Evolutionary conservation across 2,329 filamentous ascomycete species (phyloP).

Genomic region (Trichoderma sp.): DNA sequence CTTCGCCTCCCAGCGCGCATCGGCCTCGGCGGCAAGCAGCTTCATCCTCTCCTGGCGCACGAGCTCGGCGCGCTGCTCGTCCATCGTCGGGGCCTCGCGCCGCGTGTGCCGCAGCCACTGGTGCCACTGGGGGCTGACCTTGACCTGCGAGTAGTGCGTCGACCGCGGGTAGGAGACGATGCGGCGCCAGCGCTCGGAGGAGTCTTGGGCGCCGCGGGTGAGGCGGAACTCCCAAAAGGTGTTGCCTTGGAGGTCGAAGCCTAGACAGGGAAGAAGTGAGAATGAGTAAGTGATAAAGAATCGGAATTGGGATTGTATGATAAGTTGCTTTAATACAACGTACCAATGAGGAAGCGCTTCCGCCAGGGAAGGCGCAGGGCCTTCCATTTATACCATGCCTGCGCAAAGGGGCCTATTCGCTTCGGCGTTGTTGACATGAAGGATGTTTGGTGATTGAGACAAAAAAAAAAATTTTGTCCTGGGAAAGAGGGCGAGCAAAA

Average conservation of each 20-base stretch:
- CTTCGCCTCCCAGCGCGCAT: constrained; percentile 65
- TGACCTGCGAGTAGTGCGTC: constrained; percentile 56
- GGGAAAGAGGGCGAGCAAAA: neutral
- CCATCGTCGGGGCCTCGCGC: constrained; percentile 53
- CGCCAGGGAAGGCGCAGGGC: constrained; percentile 64
- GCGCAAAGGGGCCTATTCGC: constrained; percentile 41
- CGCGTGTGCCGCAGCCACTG: constrained; percentile 68
- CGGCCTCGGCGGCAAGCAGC: constrained; percentile 60
- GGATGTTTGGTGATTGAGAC: constrained; percentile 12
- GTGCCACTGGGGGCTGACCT: constrained; percentile 65
- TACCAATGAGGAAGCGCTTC: constrained; percentile 63
- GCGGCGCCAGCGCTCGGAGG: constrained; percentile 55
- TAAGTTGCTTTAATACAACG: constrained; percentile 26
- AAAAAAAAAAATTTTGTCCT: neutral
- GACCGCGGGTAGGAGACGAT: constrained; percentile 61
- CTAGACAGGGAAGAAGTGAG: constrained; percentile 39
- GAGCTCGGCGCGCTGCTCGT: constrained; percentile 58
- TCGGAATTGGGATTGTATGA: neutral
- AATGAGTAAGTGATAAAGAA: neutral
- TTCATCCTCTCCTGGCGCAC: constrained; percentile 55
- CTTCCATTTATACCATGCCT: constrained; percentile 64
- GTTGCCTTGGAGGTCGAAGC: constrained; percentile 65
- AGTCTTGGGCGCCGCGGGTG: constrained; percentile 39
- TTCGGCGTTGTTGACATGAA: constrained; percentile 40
- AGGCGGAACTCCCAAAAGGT: constrained; percentile 70